phyloP scores from a whole-genome alignment of 768 basidiomycete genomes.

The Mycena olivaceomarginata region DNA sequence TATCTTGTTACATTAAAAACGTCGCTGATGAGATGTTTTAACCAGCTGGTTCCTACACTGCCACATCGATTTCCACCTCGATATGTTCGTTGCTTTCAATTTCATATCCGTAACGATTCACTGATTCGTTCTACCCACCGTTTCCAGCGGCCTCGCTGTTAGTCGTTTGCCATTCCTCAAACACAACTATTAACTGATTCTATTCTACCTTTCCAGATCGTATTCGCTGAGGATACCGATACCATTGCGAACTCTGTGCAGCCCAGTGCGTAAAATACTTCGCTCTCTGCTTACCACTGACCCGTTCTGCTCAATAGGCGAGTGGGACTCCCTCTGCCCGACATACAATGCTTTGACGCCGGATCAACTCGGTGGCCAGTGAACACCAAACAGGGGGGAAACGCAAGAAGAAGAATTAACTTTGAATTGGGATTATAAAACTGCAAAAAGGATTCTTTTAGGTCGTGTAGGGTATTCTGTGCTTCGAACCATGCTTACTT shows the following conservation, averaged over 20 bases:
- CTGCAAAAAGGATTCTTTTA: background rate
- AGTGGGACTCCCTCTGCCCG: slow-evolving; percentile 52
- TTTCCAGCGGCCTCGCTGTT: slow-evolving; percentile 45
- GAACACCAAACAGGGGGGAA: background rate
- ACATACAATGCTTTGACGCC: slow-evolving; percentile 45
- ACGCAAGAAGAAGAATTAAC: background rate
- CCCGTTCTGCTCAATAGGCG: slow-evolving; percentile 23
- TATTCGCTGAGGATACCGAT: slow-evolving; percentile 51
- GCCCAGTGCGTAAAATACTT: background rate
- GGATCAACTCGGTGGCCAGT: slow-evolving; percentile 12
- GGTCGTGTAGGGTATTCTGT: background rate
- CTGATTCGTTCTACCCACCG: background rate
- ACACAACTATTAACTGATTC: background rate
- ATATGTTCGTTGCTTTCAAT: slow-evolving; percentile 48
- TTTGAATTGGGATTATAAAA: background rate
- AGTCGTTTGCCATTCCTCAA: background rate
- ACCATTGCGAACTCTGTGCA: slow-evolving; percentile 30
- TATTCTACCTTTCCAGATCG: slow-evolving; percentile 28
- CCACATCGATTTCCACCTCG: slow-evolving; percentile 67
- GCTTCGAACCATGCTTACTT: background rate
- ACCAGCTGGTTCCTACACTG: slow-evolving; percentile 25
- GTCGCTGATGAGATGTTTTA: background rate
- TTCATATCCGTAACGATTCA: background rate
- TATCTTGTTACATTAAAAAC: background rate
- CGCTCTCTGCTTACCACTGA: background rate